A percentile compares a stretch with the other conserved stretches of the same genome.
These are phyloP conservation scores for Mycena citricolor DNA, from an alignment of 1,284 basidiomycete species.

Conservation along the genomic window DNA sequence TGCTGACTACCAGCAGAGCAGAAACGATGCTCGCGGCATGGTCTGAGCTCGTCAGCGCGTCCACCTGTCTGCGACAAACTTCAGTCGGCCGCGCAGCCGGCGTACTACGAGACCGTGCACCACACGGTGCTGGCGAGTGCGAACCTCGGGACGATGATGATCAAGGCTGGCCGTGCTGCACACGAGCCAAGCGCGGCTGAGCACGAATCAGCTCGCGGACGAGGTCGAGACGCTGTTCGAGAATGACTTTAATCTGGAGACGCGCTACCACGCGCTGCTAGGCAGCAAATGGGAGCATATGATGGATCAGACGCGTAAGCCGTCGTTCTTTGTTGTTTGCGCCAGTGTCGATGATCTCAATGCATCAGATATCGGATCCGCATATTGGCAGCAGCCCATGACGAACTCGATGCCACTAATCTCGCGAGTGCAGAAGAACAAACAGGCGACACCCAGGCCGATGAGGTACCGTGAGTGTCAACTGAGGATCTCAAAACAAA, in stretches of 20 bases:
- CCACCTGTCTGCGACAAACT: constrained; percentile 59
- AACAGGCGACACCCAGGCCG: constrained; percentile 55
- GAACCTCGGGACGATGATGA: constrained; percentile 57
- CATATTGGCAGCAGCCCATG: constrained; percentile 72
- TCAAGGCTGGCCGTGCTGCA: constrained; percentile 57
- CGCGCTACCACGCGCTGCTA: constrained; percentile 57
- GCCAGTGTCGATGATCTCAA: no score
- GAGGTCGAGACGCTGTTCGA: constrained; percentile 58
- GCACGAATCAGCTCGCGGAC: constrained; percentile 57
- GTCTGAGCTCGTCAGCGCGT: constrained; percentile 47
- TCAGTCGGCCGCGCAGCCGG: constrained; percentile 43
- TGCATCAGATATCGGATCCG: constrained; percentile 58
- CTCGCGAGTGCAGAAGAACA: constrained; percentile 54
- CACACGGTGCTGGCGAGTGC: constrained; percentile 60
- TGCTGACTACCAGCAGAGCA: constrained; percentile 50
- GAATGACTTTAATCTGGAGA: constrained; percentile 58
- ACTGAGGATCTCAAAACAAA: neutral
- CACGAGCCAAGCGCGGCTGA: constrained; percentile 62
- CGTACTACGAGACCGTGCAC: constrained; percentile 69
- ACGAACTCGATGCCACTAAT: constrained; percentile 62
- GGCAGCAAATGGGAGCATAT: constrained; percentile 66
- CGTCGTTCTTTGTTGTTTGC: no score
- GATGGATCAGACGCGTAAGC: constrained; percentile 63
- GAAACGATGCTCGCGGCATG: constrained; percentile 53
- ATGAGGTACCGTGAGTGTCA: constrained; percentile 42